phyloP scores from a whole-genome alignment of 495 filamentous ascomycete species.

The Xylaria flabelliformis region DNA sequence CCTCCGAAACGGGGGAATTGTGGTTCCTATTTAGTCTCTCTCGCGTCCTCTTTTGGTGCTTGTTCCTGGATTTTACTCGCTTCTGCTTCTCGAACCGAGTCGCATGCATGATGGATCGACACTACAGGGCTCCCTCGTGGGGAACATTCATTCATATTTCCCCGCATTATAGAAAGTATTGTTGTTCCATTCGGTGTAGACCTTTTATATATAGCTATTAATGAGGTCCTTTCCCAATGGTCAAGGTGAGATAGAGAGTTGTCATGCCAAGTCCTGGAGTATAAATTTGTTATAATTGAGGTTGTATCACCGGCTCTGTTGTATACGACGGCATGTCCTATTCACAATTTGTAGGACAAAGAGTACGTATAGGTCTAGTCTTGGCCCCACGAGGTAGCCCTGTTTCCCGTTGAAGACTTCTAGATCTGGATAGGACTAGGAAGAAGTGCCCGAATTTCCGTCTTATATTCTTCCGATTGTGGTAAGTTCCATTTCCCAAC shows the following conservation, averaged over 20 bases:
- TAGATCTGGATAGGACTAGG: background rate
- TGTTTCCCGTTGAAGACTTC: background rate
- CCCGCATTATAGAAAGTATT: background rate
- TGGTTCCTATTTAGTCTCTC: conserved; percentile 4
- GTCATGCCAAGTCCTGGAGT: background rate
- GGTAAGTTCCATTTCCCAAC: background rate
- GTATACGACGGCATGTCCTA: background rate
- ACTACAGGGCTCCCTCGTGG: conserved; percentile 19
- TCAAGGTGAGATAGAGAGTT: background rate
- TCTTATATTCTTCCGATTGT: background rate
- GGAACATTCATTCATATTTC: background rate
- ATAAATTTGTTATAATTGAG: background rate
- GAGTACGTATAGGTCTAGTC: background rate
- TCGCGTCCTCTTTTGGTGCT: too few relatives aligned
- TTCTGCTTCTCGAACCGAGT: background rate
- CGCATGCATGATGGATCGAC: conserved; percentile 23
- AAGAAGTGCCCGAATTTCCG: conserved; percentile 9
- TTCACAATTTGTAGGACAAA: background rate
- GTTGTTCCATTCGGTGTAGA: background rate
- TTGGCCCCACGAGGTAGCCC: background rate
- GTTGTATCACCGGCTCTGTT: background rate
- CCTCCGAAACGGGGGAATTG: conserved; percentile 25
- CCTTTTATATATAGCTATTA: background rate
- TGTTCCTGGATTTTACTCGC: conserved; percentile 14
- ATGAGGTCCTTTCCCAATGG: background rate